Evolutionary conservation across 331 rosid genomes (phyloP).

Genomic region (Acacia pycnantha): DNA sequence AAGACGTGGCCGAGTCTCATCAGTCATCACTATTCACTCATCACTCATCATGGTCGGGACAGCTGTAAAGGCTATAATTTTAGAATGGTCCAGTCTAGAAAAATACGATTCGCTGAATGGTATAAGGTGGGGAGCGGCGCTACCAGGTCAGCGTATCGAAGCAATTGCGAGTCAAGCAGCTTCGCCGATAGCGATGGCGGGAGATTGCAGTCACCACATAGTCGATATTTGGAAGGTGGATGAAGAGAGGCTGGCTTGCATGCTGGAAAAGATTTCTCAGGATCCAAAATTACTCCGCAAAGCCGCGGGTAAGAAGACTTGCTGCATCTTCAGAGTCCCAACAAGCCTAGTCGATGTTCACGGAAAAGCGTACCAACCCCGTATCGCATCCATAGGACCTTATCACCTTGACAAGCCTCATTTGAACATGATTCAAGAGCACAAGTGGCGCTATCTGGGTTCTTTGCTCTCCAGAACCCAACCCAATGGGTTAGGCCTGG

Average conservation of each 20-base stretch:
- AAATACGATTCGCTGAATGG: neutral
- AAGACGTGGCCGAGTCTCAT: neutral
- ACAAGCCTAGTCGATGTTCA: conserved; percentile 45
- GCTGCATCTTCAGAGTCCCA: conserved; percentile 64
- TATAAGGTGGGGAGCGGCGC: neutral
- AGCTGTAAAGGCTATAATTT: neutral
- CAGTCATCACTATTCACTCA: neutral
- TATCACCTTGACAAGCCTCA: conserved; percentile 48
- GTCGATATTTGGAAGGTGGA: conserved; percentile 32
- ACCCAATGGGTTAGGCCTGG: conserved; percentile 22
- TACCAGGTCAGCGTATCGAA: neutral
- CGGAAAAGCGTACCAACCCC: conserved; percentile 56
- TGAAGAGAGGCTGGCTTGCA: conserved; percentile 38
- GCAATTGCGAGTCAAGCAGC: neutral
- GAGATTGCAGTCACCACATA: conserved; percentile 15
- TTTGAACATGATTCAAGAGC: conserved; percentile 65
- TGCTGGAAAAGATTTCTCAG: conserved; percentile 40
- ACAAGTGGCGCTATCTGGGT: conserved; percentile 59
- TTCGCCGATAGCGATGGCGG: neutral
- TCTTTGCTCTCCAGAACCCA: conserved; percentile 49
- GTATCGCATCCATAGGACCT: conserved; percentile 67
- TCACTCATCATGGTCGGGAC: no score
- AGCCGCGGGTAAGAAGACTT: conserved; percentile 47
- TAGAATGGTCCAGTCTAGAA: neutral
- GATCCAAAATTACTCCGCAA: conserved; percentile 49